phyloP scores from a whole-genome alignment of 1,284 basidiomycete species.

The Peniophora sp. region DNA sequence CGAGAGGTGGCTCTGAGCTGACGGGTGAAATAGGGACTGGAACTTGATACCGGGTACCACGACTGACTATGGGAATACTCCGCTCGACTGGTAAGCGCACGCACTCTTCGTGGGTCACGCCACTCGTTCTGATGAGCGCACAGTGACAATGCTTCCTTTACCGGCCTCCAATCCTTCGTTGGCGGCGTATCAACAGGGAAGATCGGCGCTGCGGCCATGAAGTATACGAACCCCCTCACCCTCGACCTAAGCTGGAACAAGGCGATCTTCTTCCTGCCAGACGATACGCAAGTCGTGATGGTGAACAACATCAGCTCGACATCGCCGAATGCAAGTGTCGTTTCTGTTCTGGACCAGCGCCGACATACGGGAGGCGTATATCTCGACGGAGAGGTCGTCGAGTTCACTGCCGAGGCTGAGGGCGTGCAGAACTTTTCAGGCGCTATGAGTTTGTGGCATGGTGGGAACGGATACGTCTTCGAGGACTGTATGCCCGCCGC shows the following conservation, averaged over 20 bases:
- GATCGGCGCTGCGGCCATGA: slow-evolving; percentile 50
- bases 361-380: slow-evolving; percentile 34
- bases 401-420: slow-evolving; percentile 23
- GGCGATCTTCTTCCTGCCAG: slow-evolving; percentile 63
- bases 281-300: slow-evolving; percentile 56
- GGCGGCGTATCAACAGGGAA: slow-evolving; percentile 53
- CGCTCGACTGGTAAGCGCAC: slow-evolving; percentile 30
- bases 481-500: slow-evolving; percentile 15
- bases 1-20: too few relatives aligned
- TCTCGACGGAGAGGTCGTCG: slow-evolving; percentile 32
- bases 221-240: slow-evolving; percentile 54
- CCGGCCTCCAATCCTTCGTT: slow-evolving; percentile 48
- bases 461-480: slow-evolving; percentile 47
- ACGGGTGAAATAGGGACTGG: slow-evolving; percentile 38
- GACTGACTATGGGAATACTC: slow-evolving; percentile 47
- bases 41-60: slow-evolving; percentile 68
- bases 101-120: not conserved
- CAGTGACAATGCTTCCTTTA: slow-evolving; percentile 22
- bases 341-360: slow-evolving; percentile 60
- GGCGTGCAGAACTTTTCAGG: slow-evolving; percentile 23
- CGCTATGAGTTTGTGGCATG: slow-evolving; percentile 44
- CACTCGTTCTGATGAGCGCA: not conserved
- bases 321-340: slow-evolving; percentile 38
- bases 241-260: slow-evolving; percentile 54
- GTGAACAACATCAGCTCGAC: slow-evolving; percentile 40